Conservation (phyloP, 1,284 basidiomycete genomes). For the Ustilago tritici region DNA sequence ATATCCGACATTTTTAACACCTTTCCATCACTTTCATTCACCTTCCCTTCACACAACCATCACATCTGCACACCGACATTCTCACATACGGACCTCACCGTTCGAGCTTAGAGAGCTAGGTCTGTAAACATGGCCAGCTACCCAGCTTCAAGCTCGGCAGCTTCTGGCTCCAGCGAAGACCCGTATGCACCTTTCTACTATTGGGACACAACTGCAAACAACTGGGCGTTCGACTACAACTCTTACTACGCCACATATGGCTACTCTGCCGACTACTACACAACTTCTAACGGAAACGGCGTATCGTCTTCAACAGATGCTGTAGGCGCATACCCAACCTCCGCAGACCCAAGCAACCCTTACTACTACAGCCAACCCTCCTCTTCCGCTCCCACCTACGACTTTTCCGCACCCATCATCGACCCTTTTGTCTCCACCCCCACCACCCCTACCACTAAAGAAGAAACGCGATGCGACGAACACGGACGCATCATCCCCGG, state of each 20-base stretch:
- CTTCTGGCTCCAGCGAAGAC: conserved; percentile 40
- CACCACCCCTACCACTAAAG: conserved; percentile 2
- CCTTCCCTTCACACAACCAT: conserved; percentile 8
- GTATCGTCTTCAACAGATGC: conserved; percentile 25
- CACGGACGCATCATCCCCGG: conserved; percentile 54
- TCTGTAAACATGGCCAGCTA: background rate
- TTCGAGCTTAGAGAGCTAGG: background rate
- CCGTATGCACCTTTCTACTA: conserved; percentile 69
- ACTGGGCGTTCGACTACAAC: conserved; percentile 68
- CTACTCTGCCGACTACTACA: conserved; percentile 49
- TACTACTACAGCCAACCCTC: conserved; percentile 21
- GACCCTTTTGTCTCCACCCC: conserved; percentile 20
- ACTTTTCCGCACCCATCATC: conserved; percentile 2
- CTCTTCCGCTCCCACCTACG: background rate
- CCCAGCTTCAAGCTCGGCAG: background rate
- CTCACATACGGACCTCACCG: background rate
- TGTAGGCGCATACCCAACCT: conserved; percentile 10
- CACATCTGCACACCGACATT: background rate
- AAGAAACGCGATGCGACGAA: conserved; percentile 34
- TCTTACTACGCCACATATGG: conserved; percentile 63
- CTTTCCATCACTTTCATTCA: background rate
- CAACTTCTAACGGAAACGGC: conserved; percentile 33
- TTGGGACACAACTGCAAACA: conserved; percentile 62
- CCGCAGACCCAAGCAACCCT: conserved; percentile 13
- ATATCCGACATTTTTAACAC: conserved; percentile 10